Conservation (phyloP, 2,329 filamentous ascomycete species). For the Clonostachys rhizophaga region DNA sequence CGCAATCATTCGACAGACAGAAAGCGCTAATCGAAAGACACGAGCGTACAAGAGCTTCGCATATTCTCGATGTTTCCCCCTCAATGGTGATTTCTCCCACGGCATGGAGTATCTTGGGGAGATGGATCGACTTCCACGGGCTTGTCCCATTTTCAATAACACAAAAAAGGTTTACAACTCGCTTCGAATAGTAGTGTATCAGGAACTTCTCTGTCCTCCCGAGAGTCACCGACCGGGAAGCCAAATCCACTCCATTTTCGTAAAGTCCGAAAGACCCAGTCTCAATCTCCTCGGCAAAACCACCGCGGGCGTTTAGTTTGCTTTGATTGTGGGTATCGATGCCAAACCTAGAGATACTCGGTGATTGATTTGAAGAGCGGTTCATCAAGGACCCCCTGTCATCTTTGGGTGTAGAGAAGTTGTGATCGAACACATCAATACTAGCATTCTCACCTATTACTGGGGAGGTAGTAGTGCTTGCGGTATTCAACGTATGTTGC, state of each 20-base stretch:
- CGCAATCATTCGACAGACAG: constrained; percentile 12
- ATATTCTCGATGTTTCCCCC: constrained; percentile 10
- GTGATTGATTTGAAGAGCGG: background rate
- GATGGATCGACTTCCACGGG: constrained; percentile 16
- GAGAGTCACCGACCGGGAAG: constrained; percentile 2
- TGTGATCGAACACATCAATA: too few relatives aligned
- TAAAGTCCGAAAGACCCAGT: background rate
- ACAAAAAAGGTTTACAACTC: constrained; percentile 15
- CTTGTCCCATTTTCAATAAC: constrained; percentile 16
- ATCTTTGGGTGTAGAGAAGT: too few relatives aligned
- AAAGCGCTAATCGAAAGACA: constrained; percentile 16
- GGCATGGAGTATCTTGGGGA: constrained; percentile 12
- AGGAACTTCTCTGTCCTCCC: constrained; percentile 10
- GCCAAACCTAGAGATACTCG: background rate
- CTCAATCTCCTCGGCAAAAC: background rate
- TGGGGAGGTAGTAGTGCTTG: too few relatives aligned
- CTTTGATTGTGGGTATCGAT: background rate
- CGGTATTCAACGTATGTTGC: too few relatives aligned
- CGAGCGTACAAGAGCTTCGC: constrained; percentile 11
- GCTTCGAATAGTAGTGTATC: constrained; percentile 13
- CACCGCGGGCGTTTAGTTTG: background rate
- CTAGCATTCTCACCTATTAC: too few relatives aligned
- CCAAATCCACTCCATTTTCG: background rate
- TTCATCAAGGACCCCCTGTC: too few relatives aligned
- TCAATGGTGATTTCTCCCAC: constrained; percentile 12